Base-by-base conservation (phyloP, 768 basidiomycete genomes). In the Tylopilus balloui region DNA sequence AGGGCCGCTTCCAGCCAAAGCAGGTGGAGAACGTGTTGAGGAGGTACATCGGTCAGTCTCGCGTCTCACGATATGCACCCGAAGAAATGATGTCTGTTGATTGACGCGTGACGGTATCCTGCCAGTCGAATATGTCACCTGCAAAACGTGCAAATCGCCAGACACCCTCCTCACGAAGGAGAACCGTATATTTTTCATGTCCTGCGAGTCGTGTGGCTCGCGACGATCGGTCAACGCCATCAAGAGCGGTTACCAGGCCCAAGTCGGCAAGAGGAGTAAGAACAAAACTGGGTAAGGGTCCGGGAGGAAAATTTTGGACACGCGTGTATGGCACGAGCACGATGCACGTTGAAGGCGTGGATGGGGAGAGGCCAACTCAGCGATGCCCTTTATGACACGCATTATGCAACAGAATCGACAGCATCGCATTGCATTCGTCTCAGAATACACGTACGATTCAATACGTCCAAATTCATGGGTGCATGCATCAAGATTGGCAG, bases 61-160 rank as follows among this genome's bases (percentile, higher is more conserved):
- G 25, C 12, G 14, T 39, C 12, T 40, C 14, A 27, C 13, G 28
- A 32, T 19, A 6, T 17, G 12, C 12, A 6, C 10, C 23, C 25
- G 32, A 29, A 9, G n/a, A 21, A 25, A n/a, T n/a, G n/a, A n/a
- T n/a, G n/a, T n/a, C n/a, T n/a, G n/a, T 37, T 3, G 40, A 35
- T 39, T 50, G 35, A 56, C 39, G 25, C 12, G 11, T 4, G 47
- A 21, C 17, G 35, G 11, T 9, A 2, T 36, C 11, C n/a, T 36
- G 52, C 12, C 57, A 95, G 94, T 95, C 53, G 94, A 97, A 73
- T 98, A 97, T 70, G 95, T 97, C 52, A 94, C 94, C 32, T 99
- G 96, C 81, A 95, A 96, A 72, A 98, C 94, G 34, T 99, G 96
- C 79, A 99, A 97, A 73, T 97, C 95, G 1, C 91, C 91, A 38